Conservation (phyloP, 257 asterid species). For the Gentiana straminea region DNA sequence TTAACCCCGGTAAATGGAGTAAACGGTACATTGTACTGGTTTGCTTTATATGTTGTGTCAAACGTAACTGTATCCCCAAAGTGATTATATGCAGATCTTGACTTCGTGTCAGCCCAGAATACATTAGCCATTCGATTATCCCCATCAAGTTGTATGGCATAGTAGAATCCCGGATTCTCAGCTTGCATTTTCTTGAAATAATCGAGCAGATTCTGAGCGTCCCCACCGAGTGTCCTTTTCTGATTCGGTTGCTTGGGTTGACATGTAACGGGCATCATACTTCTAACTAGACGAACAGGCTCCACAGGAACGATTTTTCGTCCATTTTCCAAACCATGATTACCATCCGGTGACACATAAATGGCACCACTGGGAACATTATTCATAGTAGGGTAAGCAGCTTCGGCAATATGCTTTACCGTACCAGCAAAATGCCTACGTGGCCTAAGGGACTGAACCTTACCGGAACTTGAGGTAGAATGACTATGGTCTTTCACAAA, state of each 20-base stretch:
- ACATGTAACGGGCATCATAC: conserved; percentile 20
- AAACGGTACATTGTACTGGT: conserved; percentile 63
- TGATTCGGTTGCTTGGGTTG: conserved; percentile 26
- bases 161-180: conserved; percentile 84
- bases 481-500: conserved; percentile 64
- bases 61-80: conserved; percentile 80
- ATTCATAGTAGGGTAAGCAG: conserved; percentile 30
- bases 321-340: conserved; percentile 30
- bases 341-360: conserved; percentile 66
- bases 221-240: conserved; percentile 59
- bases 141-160: conserved; percentile 88
- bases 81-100: conserved; percentile 73
- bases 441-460: conserved; percentile 45
- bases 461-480: conserved; percentile 26
- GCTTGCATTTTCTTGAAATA: conserved; percentile 94
- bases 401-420: conserved; percentile 33
- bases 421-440: conserved; percentile 49
- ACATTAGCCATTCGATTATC: conserved; percentile 81
- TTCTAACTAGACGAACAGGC: conserved; percentile 25
- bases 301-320: conserved; percentile 28
- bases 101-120: conserved; percentile 91
- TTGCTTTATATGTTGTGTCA: conserved; percentile 53
- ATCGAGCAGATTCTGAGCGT: conserved; percentile 80
- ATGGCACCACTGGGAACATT: conserved; percentile 67
- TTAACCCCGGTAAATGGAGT: conserved; percentile 88